Base-by-base conservation (phyloP, 164 flowering plant species). In the Nelumbo lutea region DNA sequence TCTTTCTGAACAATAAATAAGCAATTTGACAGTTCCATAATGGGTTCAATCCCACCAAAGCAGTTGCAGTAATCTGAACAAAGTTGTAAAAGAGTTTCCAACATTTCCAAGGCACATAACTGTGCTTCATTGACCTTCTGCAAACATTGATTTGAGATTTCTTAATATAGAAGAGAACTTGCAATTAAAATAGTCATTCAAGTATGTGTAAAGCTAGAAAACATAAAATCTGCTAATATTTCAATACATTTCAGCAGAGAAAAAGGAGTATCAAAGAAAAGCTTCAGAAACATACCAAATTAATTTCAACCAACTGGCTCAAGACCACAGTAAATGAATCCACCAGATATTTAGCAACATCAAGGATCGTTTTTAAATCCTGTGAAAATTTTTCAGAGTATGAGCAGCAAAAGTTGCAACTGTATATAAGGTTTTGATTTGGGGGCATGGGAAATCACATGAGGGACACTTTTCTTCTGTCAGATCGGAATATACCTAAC, bases 301-400 rank as follows among this genome's bases (percentile, higher is more conserved):
- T 70, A 27, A 51, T 70, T 65, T 41, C 82, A 61, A 76, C 87
- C 75, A 78, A 60, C 39, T 77, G 81, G 76, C 77, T 83, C 80
- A 89, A 73, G 62, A 86, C 78, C 66, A 85, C 87, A 2, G 69
- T 72, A 76, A 79, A 85, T 8, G 94, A 84, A 70, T 90, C 90
- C 72, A 80, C 85, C 71, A 88, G 59, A 70, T 66, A 65, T 69
- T 87, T 93, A 55, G 80, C 69, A 66, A 76, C 48, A 73, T n/a
- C 70, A 15, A 62, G 63, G 43, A 88, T 72, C 73, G 73, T 76
- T 66, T 79, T 72, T 27, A 76, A 73, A 45, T 85, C 96, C 97
- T 95, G 88, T 64, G 38, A 51, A 71, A 61, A 69, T 61, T 42
- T 13, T 58, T 65, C 47, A 72, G 73, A 61, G 55, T 61, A 27